These are phyloP conservation scores for Lachancea dasiensis DNA, from an alignment of 805 yeast genomes.

Conservation along the genomic window DNA sequence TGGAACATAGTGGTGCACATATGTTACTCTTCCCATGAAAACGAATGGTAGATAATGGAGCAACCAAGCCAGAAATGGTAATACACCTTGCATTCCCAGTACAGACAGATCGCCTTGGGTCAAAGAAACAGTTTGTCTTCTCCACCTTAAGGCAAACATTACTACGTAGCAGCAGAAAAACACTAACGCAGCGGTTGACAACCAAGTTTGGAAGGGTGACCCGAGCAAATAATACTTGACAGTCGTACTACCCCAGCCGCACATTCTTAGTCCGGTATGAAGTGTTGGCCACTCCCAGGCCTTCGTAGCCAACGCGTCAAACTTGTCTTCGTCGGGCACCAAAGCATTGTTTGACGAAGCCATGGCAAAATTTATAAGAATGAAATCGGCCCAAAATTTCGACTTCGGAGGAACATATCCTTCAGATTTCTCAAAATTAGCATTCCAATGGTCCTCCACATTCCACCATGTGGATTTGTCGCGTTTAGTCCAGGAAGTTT, in stretches of 20 bases:
- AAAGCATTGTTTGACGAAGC: constrained; percentile 81
- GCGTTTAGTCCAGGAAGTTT: constrained; percentile 54
- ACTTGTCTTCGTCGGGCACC: constrained; percentile 71
- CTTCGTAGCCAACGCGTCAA: constrained; percentile 61
- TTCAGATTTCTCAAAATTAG: constrained; percentile 49
- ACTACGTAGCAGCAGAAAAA: constrained; percentile 40
- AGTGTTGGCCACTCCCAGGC: constrained; percentile 92
- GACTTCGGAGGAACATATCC: constrained; percentile 55
- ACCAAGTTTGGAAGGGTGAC: constrained; percentile 74
- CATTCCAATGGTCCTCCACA: constrained; percentile 63
- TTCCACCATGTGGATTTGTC: constrained; percentile 91
- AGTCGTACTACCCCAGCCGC: constrained; percentile 58
- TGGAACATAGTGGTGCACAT: constrained; percentile 94
- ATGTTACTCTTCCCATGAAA: constrained; percentile 93
- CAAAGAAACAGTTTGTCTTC: constrained; percentile 56
- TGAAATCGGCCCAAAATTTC: constrained; percentile 67
- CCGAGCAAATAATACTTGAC: constrained; percentile 66
- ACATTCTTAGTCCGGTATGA: constrained; percentile 67
- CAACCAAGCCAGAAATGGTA: constrained; percentile 88
- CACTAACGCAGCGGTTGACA: constrained; percentile 57
- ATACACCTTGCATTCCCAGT: constrained; percentile 58
- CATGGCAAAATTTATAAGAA: constrained; percentile 76
- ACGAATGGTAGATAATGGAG: constrained; percentile 85
- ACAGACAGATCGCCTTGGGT: constrained; percentile 37
- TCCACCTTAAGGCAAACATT: constrained; percentile 49